Evolutionary conservation across 331 rosid species (phyloP), one percentile per base, ranked within the genome.

Genomic region (Ulmus americana): DNA sequence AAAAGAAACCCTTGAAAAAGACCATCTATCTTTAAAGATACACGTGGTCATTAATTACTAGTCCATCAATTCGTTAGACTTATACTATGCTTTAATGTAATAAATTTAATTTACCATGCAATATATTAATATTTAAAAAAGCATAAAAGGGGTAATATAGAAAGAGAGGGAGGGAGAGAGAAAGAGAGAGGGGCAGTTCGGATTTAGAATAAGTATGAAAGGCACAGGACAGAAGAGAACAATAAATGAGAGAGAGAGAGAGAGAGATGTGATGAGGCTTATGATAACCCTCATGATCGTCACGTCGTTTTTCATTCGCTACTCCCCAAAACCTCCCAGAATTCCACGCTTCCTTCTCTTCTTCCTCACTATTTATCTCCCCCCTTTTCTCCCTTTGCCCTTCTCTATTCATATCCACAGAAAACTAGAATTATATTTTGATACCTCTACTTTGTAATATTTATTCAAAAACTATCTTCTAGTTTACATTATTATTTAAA

Each of bases 291-390:
- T 86, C 88, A 85, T 88, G 88, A 82, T 80, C 96, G 97, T 88
- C 95, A 92, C 86, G 97, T 92, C 97, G 86, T 80, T 92, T 83
- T 91, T 83, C 85, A 71, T 63, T 92, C 77, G 8, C 95, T 64
- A 55, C 89, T 88, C 96, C 97, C 97, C 55, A 85, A 58, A 78
- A 78, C 59, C 97, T 84, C 97, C 96, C 96, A 85, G 97, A 91
- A 91, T 91, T 88, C 97, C 96, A 91, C 95, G 95, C 95, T 60
- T 71, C 71, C 77, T 14, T 49, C 35, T 63, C 68, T 67, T 70
- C 41, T 55, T 51, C 69, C 56, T 13, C 57, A 42, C 52, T 77
- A 70, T 69, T 83, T 86, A 80, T 77, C 86, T 76, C 84, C 69
- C 80, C 84, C 86, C 88, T 89, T 77, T 86, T 82, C 91, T 88